Conservation (phyloP, 179 eudicot genomes). For the Beta macrorhiza region DNA sequence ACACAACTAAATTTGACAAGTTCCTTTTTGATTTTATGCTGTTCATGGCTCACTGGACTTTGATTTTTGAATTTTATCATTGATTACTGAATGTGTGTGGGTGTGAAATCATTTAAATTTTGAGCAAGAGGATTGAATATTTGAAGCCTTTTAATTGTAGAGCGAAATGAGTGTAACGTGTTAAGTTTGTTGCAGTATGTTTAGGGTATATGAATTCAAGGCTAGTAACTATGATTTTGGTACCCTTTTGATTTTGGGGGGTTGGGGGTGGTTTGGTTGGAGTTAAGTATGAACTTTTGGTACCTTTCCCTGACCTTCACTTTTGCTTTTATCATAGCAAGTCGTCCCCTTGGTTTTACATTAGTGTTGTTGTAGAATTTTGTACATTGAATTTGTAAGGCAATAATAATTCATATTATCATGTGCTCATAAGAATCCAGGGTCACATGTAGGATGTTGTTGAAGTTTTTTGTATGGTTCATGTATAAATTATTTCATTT, state of each 20-base stretch:
- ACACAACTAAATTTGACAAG: too few species aligned
- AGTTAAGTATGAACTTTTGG: neutral
- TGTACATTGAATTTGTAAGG: too few species aligned
- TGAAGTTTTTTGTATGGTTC: too few species aligned
- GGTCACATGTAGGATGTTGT: neutral
- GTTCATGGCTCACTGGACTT: too few species aligned
- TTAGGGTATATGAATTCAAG: neutral
- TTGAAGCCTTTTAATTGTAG: neutral
- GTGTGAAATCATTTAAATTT: neutral
- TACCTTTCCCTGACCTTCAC: neutral
- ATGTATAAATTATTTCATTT: neutral
- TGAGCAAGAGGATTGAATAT: neutral
- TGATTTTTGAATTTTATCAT: neutral
- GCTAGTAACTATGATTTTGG: neutral
- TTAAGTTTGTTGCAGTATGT: neutral
- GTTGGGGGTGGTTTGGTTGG: neutral
- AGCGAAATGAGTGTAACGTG: neutral
- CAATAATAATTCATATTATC: too few species aligned
- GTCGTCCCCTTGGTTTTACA: too few species aligned
- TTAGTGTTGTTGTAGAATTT: too few species aligned
- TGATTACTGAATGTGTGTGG: conserved; percentile 11
- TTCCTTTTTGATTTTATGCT: too few species aligned
- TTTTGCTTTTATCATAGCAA: neutral
- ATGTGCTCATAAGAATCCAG: neutral
- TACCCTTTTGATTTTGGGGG: neutral